A percentile compares a stretch with the other conserved stretches of the same genome.
phyloP scores from a whole-genome alignment of 805 yeast species.

The Kazachstania psychrophila region DNA sequence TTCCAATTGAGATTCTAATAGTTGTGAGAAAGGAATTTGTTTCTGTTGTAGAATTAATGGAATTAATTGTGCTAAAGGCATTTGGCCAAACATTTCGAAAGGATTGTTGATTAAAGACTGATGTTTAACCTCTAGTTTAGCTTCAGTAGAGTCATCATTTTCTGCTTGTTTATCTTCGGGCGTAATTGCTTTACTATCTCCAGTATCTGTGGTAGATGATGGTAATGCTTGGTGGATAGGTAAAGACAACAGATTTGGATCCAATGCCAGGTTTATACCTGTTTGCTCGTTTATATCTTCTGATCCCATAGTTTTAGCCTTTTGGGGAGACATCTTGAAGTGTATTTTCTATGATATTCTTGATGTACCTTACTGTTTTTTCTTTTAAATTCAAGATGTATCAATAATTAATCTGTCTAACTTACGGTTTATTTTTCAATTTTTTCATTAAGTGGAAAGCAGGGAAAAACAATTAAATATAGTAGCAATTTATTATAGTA shows the following conservation, averaged over 20 bases:
- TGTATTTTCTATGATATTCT: too few relatives aligned
- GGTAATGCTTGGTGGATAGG: slow-evolving; percentile 6
- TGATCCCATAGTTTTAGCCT: too few relatives aligned
- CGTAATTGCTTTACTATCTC: background rate
- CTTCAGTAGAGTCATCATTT: background rate
- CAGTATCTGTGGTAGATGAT: background rate
- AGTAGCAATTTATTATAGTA: too few relatives aligned
- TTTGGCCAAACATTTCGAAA: slow-evolving; percentile 26
- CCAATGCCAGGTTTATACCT: slow-evolving; percentile 27
- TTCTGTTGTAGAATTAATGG: slow-evolving; percentile 41
- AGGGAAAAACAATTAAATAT: too few relatives aligned
- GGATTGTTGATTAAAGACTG: slow-evolving; percentile 22
- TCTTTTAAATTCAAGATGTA: too few relatives aligned
- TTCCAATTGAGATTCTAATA: slow-evolving; percentile 5
- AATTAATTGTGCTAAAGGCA: slow-evolving; percentile 45
- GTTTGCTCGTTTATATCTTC: background rate
- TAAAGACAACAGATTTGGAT: slow-evolving; percentile 26
- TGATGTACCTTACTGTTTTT: too few relatives aligned
- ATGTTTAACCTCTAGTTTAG: slow-evolving; percentile 4
- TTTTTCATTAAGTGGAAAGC: too few relatives aligned
- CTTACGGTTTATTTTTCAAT: too few relatives aligned
- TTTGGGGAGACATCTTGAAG: too few relatives aligned
- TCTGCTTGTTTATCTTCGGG: background rate
- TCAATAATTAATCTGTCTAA: too few relatives aligned
- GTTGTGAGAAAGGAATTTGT: slow-evolving; percentile 8